Evolutionary conservation across 2,329 filamentous ascomycete genomes (phyloP).

Genomic region (Fonsecaea pedrosoi): DNA sequence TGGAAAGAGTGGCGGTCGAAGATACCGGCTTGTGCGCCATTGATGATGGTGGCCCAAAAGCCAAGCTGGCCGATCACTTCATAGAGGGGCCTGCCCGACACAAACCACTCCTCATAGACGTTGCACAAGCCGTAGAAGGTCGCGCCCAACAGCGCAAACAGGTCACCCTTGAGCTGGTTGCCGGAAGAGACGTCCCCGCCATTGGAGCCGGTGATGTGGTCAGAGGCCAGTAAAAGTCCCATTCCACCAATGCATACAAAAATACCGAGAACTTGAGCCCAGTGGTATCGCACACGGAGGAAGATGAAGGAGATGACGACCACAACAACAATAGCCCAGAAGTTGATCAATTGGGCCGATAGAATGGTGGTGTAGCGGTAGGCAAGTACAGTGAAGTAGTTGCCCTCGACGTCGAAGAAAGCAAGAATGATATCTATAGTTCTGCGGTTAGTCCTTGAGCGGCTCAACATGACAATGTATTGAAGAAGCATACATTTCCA

Average conservation of each 20-base stretch:
- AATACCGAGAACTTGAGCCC: slow-evolving; percentile 84
- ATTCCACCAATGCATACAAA: slow-evolving; percentile 89
- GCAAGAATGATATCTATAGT: slow-evolving; percentile 75
- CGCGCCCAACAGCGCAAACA: slow-evolving; percentile 88
- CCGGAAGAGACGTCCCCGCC: slow-evolving; percentile 62
- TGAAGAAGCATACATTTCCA: slow-evolving; percentile 71
- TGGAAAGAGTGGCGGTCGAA: slow-evolving; percentile 82
- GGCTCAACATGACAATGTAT: background rate
- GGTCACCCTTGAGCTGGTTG: slow-evolving; percentile 86
- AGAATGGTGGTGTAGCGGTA: slow-evolving; percentile 93
- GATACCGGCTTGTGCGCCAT: slow-evolving; percentile 86
- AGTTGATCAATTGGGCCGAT: slow-evolving; percentile 94
- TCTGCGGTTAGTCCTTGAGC: background rate
- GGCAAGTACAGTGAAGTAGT: slow-evolving; percentile 96
- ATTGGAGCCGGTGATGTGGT: slow-evolving; percentile 79
- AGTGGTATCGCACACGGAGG: slow-evolving; percentile 86
- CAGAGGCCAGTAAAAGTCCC: slow-evolving; percentile 83
- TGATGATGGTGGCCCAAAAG: slow-evolving; percentile 87
- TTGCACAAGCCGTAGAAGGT: slow-evolving; percentile 92
- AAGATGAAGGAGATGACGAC: slow-evolving; percentile 82
- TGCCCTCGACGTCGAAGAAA: slow-evolving; percentile 93
- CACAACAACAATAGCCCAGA: slow-evolving; percentile 96
- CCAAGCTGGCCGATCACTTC: slow-evolving; percentile 92
- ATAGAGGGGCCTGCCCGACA: slow-evolving; percentile 83
- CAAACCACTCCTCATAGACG: slow-evolving; percentile 92